Evolutionary conservation across 1,284 basidiomycete species (phyloP).

Genomic region (Peniophora sp.): DNA sequence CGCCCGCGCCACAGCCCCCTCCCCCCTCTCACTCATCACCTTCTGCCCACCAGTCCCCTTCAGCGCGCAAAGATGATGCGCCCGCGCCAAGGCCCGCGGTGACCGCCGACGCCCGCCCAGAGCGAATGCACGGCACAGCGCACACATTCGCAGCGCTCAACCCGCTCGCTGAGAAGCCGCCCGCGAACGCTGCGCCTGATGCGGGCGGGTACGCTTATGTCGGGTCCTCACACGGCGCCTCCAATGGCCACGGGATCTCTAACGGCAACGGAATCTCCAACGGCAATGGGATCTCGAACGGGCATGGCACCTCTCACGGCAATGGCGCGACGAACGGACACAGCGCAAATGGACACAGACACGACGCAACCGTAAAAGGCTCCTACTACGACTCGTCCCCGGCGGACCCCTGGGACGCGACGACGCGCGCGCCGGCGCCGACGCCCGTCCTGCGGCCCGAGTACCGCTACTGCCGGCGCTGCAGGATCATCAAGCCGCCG

Average conservation of each 20-base stretch:
- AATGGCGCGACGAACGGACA: too few species aligned
- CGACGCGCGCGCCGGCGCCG: constrained; percentile 32
- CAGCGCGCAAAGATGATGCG: too few species aligned
- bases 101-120: background rate
- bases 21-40: background rate
- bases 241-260: constrained; percentile 7
- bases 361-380: too few species aligned
- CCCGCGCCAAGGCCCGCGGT: too few species aligned
- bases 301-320: too few species aligned
- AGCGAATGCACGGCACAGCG: background rate
- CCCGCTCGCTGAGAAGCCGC: too few species aligned
- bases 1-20: background rate
- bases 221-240: background rate
- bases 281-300: background rate
- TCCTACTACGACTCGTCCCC: too few species aligned
- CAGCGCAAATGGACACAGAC: too few species aligned
- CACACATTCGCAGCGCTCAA: too few species aligned
- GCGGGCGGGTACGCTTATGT: constrained; percentile 1
- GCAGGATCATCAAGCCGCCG: constrained; percentile 58
- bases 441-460: constrained; percentile 45
- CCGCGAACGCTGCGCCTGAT: too few species aligned
- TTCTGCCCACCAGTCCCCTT: too few species aligned
- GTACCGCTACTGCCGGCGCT: constrained; percentile 50
- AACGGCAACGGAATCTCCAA: constrained; percentile 7
- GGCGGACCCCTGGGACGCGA: background rate